Evolutionary conservation across 2,329 filamentous ascomycete genomes (phyloP), one percentile per base, ranked within the genome.

Genomic region (Diaporthe batatas): DNA sequence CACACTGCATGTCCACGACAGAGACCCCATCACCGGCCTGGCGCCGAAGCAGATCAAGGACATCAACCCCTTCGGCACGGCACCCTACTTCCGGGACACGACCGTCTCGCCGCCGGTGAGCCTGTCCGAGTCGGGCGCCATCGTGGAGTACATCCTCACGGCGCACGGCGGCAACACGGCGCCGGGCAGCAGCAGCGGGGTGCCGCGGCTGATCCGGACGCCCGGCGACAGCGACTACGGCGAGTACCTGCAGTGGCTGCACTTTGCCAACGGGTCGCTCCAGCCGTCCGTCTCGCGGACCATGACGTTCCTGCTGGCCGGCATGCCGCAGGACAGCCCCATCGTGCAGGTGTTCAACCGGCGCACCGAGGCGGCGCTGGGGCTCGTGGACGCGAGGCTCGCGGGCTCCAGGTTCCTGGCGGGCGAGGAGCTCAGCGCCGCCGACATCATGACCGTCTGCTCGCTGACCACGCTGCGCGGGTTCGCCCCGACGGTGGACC

Each of bases 211-310:
- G 32, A 54, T 23, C 36, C 86, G 85, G 57, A 83, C 91, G 75
- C 89, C 83, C 39, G 76, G 79, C 7, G 89, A 89, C 7, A 81
- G 79, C 16, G 83, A 84, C 57, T 93, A 91, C 75, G 82, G 88
- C 2, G 85, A 90, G 67, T 93, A 90, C 75, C 77, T 93, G 0
- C 92, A 90, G 82, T 93, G 90, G 90, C 88, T 89, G 77, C 89
- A 92, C 78, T 91, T 86, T 78, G 82, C 84, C 11, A 86, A 88
- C 77, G 84, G 84, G 44, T 70, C 70, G 14, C 58, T 72, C 25
- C 73, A 74, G 59, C 70, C 73, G 14, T 39, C 53, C 21, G 32
- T 72, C 29, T 55, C 55, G 25, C 39, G 58, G 39, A 36, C 70
- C 49, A 74, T 74, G 73, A 84, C 79, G 2, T 81, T 89, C 4